Evolutionary conservation across 805 yeast species (phyloP), one percentile per base, ranked within the genome.

Genomic region (Lipomyces yamanashiensis): DNA sequence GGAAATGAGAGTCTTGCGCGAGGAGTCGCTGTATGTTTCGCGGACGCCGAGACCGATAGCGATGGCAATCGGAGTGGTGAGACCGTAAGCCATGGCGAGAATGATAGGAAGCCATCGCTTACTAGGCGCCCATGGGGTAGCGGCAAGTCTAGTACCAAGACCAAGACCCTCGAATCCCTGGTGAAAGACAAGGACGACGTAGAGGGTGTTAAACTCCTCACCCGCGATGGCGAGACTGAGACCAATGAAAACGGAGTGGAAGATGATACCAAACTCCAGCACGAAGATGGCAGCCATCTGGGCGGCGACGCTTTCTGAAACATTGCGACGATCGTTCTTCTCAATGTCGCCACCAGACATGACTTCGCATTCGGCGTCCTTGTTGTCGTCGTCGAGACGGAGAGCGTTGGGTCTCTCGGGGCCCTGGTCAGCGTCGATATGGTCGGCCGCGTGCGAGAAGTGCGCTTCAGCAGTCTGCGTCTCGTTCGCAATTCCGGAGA

Each of bases 161-260:
- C 93, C 93, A 59, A 88, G 80, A 67, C 93, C 93, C 78, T 88
- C 93, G 71, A 88, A 89, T 72, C 85, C 80, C 75, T 88, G 93
- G 75, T 88, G 79, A 65, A 77, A 71, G 3, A 73, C 72, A 13
- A 77, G 63, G 36, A 77, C 96, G 66, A 87, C 82, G 74, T 87
- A 89, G 55, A 90, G 78, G 6, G 89, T 82, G 63, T 79, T 82
- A 73, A 89, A 90, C 73, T 88, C 93, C 1, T 84, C 87, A 54
- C 92, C 95, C 4, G 95, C 80, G 17, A 88, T 88, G 1, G 95
- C 89, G 52, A 90, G 79, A 0, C 95, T 82, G 57, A 90, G 79
- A 33, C 96, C 96, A 61, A 90, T 82, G 71, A 90, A 89, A 2
- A 90, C 84, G 2, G 96, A 90, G 76, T 90, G 96, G 80, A 90